Base-by-base conservation (phyloP, 768 basidiomycete genomes). In the Termitomyces sp. region DNA sequence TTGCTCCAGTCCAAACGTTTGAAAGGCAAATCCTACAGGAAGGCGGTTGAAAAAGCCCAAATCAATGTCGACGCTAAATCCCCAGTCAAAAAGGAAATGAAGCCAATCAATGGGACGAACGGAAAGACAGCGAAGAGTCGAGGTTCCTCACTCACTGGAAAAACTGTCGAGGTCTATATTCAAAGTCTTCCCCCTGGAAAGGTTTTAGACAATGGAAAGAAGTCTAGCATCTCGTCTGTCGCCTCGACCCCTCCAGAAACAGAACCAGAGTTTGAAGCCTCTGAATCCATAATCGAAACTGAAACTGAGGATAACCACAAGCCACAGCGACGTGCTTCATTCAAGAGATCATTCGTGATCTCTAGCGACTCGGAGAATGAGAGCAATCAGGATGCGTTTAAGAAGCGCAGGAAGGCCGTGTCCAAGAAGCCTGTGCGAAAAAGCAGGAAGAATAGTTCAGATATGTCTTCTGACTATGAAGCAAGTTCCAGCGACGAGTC, bases 21-120 rank as follows among this genome's bases (percentile, higher is more conserved):
- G 50, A 89, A 85, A 68, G 92, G 92, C 41, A 87, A 85, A 67
- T 75, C 80, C 2, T 92, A 92, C 69, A 83, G 86, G 34, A 81
- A 87, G 4, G 85, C 84, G 30, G 80, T 72, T 1, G 79, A 76
- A 34, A 78, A 77, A 62, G 66, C 66, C 1, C 67, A 61, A 45
- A 56, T 64, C 12, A 58, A 50, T 6, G 42, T 20, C n/a, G 52
- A 58, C 36, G 31, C 61, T 33, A 47, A 58, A 55, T 39, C 50
- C 34, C 60, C 4, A 22, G 37, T 12, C 30, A 6, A 31, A 59
- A 62, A 33, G 36, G 57, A 62, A 39, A 59, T 37, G 46, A 71
- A 69, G 30, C 55, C 50, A n/a, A 58, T 58, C 22, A 46, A 48
- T 3, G 31, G 18, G 22, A 20, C 45, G 42, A 49, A 61, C 47